Evolutionary conservation across 164 flowering plant species (phyloP).

Genomic region (Stephania cephalantha): DNA sequence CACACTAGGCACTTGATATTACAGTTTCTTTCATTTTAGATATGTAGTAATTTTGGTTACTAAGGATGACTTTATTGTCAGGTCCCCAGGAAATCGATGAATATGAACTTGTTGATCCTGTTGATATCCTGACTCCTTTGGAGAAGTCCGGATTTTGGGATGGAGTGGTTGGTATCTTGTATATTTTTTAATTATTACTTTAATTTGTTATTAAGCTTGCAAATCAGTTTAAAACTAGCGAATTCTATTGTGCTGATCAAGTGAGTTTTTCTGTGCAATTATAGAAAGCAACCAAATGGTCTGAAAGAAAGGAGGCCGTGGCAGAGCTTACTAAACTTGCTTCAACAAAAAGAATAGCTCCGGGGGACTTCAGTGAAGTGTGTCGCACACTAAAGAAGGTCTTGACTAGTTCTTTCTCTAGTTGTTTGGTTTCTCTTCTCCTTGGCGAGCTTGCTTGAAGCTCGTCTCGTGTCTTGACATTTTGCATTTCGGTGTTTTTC

Average conservation of each 20-base stretch:
- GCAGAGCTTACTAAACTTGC: constrained; percentile 92
- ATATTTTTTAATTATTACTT: not conserved
- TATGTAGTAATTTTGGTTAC: not conserved
- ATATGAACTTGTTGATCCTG: constrained; percentile 97
- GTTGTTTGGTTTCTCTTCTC: not conserved
- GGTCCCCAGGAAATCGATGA: constrained; percentile 94
- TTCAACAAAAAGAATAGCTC: constrained; percentile 82
- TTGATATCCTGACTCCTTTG: constrained; percentile 86
- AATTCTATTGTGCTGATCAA: not conserved
- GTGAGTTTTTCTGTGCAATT: constrained; percentile 6
- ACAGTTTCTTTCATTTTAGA: not conserved
- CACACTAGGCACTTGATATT: not conserved
- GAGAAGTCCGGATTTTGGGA: constrained; percentile 99
- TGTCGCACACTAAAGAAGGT: constrained; percentile 94
- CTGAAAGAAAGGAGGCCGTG: constrained; percentile 93
- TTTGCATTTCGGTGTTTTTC: not conserved
- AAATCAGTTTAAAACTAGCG: not conserved
- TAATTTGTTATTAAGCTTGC: not conserved
- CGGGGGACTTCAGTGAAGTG: constrained; percentile 93
- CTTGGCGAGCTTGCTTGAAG: not conserved
- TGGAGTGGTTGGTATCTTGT: constrained; percentile 79
- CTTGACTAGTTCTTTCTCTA: not conserved
- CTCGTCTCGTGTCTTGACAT: not conserved
- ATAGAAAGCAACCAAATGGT: constrained; percentile 97
- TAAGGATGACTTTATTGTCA: constrained; percentile 28